These are phyloP conservation scores for Auriscalpium microsporum DNA, from an alignment of 768 basidiomycete species.

Conservation along the genomic window DNA sequence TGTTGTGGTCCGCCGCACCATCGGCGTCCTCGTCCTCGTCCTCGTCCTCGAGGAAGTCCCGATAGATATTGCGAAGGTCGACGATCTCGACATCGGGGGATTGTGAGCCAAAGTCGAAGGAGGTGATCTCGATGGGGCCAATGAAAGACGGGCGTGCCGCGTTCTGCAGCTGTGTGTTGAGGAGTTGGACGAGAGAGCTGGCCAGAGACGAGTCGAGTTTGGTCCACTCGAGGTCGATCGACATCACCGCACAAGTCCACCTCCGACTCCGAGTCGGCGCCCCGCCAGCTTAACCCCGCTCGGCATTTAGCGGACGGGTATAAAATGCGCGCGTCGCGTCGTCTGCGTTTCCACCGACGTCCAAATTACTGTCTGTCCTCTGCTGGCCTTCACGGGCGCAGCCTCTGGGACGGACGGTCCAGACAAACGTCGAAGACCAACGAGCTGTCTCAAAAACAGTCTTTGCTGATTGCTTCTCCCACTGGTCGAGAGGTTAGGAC, in stretches of 20 bases:
- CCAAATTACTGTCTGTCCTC: constrained; percentile 73
- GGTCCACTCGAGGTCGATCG: constrained; percentile 91
- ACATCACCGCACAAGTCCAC: constrained; percentile 45
- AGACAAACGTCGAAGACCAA: constrained; percentile 83
- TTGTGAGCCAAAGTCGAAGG: constrained; percentile 79
- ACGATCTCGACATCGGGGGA: constrained; percentile 84
- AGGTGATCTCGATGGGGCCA: constrained; percentile 81
- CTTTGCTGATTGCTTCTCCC: constrained; percentile 88
- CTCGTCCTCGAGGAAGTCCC: constrained; percentile 83
- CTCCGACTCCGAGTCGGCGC: too few species aligned
- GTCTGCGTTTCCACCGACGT: constrained; percentile 47
- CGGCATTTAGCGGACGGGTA: constrained; percentile 1
- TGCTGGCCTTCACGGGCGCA: constrained; percentile 31
- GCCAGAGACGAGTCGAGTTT: constrained; percentile 71
- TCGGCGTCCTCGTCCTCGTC: constrained; percentile 38
- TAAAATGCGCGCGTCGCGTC: constrained; percentile 5
- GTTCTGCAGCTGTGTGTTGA: constrained; percentile 70
- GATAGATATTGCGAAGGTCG: constrained; percentile 89
- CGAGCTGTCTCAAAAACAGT: constrained; percentile 78
- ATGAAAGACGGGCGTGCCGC: constrained; percentile 86
- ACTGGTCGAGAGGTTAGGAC: constrained; percentile 81
- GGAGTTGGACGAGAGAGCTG: constrained; percentile 54
- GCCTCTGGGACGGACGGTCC: constrained; percentile 61
- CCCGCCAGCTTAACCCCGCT: constrained; percentile 1
- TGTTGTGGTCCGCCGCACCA: constrained; percentile 1